These are phyloP conservation scores for Chamaenerion angustifolium DNA, from an alignment of 345 rosid genomes.

Conservation along the genomic window DNA sequence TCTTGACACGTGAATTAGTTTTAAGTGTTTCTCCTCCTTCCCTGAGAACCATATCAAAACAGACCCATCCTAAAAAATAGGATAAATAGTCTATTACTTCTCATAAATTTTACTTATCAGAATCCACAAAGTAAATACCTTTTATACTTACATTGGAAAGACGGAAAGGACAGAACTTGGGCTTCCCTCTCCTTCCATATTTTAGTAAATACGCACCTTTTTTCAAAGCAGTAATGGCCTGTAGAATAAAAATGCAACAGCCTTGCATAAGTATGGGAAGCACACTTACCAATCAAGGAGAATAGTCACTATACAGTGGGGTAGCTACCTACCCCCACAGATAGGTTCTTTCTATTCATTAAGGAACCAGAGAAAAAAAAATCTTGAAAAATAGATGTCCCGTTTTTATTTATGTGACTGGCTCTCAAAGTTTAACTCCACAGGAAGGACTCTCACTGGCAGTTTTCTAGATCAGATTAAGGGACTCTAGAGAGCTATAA, in stretches of 20 bases:
- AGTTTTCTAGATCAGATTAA: too few species aligned
- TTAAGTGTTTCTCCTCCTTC: conserved; percentile 56
- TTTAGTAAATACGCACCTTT: conserved; percentile 70
- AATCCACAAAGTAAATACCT: neutral
- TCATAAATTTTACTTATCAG: neutral
- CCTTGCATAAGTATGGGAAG: conserved; percentile 4
- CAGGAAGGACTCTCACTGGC: too few species aligned
- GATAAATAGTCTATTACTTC: conserved; percentile 5
- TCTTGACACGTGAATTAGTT: conserved; percentile 53
- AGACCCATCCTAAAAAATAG: conserved; percentile 47
- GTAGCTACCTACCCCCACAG: too few species aligned
- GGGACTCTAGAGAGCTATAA: too few species aligned
- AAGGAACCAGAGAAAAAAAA: too few species aligned
- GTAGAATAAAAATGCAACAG: conserved; percentile 3
- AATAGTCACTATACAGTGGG: neutral
- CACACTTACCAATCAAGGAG: conserved; percentile 10
- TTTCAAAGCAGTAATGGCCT: conserved; percentile 71
- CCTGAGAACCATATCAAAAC: conserved; percentile 74
- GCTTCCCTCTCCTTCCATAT: conserved; percentile 78
- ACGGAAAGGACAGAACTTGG: conserved; percentile 67
- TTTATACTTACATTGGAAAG: conserved; percentile 49
- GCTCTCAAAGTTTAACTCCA: too few species aligned
- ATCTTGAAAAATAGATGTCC: too few species aligned
- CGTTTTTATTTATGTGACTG: too few species aligned
- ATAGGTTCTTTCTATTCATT: too few species aligned